Conservation (phyloP, 2,329 filamentous ascomycete genomes). For the Clarireedia monteithiana region DNA sequence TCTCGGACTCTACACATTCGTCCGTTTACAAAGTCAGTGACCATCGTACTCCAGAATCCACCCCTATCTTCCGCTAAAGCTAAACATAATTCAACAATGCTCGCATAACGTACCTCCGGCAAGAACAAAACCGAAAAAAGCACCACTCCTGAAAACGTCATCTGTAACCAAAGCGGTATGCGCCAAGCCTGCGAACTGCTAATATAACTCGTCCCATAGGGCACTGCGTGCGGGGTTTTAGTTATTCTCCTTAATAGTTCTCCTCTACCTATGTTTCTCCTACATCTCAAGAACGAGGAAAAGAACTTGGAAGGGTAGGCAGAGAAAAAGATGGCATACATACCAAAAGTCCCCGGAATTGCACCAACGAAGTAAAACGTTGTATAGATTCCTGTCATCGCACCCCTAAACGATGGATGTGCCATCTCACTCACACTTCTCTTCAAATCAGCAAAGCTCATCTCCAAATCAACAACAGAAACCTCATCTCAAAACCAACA, state of each 20-base stretch:
- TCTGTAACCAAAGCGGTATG: conserved; percentile 30
- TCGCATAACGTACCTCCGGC: conserved; percentile 37
- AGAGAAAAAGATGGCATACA: not conserved
- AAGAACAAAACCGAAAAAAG: conserved; percentile 38
- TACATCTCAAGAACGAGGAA: too few species aligned
- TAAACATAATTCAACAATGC: not conserved
- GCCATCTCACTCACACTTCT: conserved; percentile 38
- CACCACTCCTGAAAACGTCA: conserved; percentile 22
- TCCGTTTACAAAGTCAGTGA: not conserved
- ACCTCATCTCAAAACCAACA: too few species aligned
- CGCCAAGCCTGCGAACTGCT: conserved; percentile 21
- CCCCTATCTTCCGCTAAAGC: not conserved
- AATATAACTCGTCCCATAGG: conserved; percentile 6
- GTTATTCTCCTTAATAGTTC: not conserved
- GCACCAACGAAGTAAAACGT: conserved; percentile 20
- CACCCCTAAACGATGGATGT: conserved; percentile 36
- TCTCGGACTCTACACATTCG: conserved; percentile 32
- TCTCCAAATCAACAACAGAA: too few species aligned
- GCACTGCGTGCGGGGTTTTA: not conserved
- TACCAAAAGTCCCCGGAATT: conserved; percentile 15
- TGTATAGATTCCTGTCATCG: conserved; percentile 28
- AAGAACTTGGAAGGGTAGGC: too few species aligned
- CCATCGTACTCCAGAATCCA: not conserved
- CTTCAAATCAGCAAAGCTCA: not conserved
- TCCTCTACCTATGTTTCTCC: too few species aligned